A percentile compares a stretch with the other conserved stretches of the same genome.
phyloP scores from a whole-genome alignment of 1,139 yeast genomes.

The Magnusiomyces ingens region DNA sequence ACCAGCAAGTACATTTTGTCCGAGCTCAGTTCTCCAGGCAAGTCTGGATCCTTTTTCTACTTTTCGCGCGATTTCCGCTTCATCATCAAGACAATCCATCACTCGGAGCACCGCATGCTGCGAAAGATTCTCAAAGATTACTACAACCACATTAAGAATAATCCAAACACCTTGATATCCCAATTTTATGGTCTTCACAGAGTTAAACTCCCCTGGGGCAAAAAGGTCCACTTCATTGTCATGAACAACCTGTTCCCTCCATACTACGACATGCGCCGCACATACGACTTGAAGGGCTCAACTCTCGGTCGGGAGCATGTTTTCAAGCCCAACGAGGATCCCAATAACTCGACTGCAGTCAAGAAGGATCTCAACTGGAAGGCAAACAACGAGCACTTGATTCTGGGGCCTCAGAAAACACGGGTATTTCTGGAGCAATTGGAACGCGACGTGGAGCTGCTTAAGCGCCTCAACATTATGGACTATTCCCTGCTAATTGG shows the following conservation, averaged over 20 bases:
- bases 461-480: slow-evolving; percentile 79
- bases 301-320: slow-evolving; percentile 62
- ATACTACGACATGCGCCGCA: slow-evolving; percentile 75
- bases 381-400: slow-evolving; percentile 52
- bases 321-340: slow-evolving; percentile 24
- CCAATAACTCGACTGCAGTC: slow-evolving; percentile 29
- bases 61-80: slow-evolving; percentile 89
- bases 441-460: slow-evolving; percentile 62
- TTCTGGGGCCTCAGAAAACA: slow-evolving; percentile 66
- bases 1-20: slow-evolving; percentile 90
- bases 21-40: slow-evolving; percentile 94
- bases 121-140: slow-evolving; percentile 70
- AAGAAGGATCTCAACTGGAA: slow-evolving; percentile 88
- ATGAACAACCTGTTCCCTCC: slow-evolving; percentile 98
- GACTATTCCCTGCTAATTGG: slow-evolving; percentile 90
- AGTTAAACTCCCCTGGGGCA: slow-evolving; percentile 77
- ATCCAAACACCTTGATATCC: slow-evolving; percentile 83
- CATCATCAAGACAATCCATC: slow-evolving; percentile 93
- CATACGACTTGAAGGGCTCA: slow-evolving; percentile 91
- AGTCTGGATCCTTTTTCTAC: slow-evolving; percentile 93
- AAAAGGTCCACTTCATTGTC: slow-evolving; percentile 87
- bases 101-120: slow-evolving; percentile 81
- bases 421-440: slow-evolving; percentile 60
- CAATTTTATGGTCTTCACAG: slow-evolving; percentile 96
- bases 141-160: slow-evolving; percentile 68